Evolutionary conservation across 139 green algal species (phyloP), one percentile per base, ranked within the genome.

Genomic region (Picochlorum sp.): DNA sequence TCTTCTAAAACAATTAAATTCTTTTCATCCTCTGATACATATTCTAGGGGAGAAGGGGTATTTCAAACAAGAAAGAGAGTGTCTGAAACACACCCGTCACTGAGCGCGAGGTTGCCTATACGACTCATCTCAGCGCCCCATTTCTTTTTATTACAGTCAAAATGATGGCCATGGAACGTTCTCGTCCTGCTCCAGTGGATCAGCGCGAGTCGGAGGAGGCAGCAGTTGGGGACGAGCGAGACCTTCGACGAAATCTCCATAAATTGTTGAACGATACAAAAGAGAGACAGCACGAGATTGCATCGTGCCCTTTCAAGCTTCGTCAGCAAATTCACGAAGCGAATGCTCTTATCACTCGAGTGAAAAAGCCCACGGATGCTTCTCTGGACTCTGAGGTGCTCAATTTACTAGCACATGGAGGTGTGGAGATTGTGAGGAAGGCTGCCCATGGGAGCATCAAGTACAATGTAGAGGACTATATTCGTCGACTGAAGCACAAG

Each of bases 341-440:
- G 9, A 32, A 66, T 13, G 61, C 15, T 18, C 34, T 56, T 13
- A n/a, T 32, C 4, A 38, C 13, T 6, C 32, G 58, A 15, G 38
- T 84, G 10, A 58, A 74, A 13, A 76, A 75, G 50, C 76, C 85
- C 0, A 69, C 72, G n/a, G 85, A 92, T 45, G 63, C 80, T 44
- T 75, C 75, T 0, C 41, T 77, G 9, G 82, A 88, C 32, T 69
- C 79, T 2, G 81, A 87, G 50, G 21, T 83, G 10, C 82, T 92
- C 54, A 41, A 18, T 2, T 28, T 77, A 41, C 30, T 90, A 1
- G 70, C 81, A 0, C 67, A 75, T 5, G 66, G 28, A 21, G 71
- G 58, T 4, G 50, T 69, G n/a, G 69, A 79, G 9, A 44, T 66
- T 1, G 71, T 81, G 4, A 63, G 45, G 32, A 78, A 72, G 41